Base-by-base conservation (phyloP, 2,329 filamentous ascomycete species). In the Penicillium occitanis region DNA sequence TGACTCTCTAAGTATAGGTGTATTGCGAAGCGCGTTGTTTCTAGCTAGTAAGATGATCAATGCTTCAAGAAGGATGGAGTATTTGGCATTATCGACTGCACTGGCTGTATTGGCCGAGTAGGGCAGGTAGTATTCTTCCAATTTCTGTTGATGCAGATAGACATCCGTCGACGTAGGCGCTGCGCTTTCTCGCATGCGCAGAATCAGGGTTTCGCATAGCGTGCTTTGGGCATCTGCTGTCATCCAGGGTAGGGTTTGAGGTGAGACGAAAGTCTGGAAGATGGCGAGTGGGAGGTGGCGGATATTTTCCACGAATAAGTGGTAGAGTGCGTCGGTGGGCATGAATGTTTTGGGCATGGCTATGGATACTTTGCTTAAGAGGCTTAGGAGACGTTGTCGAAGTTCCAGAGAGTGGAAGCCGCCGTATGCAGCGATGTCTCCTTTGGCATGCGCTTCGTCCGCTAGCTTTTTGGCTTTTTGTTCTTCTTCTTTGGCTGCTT, bases 1-100 rank as follows among this genome's bases (percentile, higher is more conserved):
- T 0, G 84, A 82, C 0, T 73, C 64, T 44, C 77, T 77, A 17
- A 89, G 69, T 5, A 69, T 69, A 0, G 72, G 71, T 3, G 71
- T 78, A 68, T 77, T 62, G 25, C 67, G 67, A 73, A 80, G 50
- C 70, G 74, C 70, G 1, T 75, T 73, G 37, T 73, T 72, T 14
- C 72, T 73, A 13, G 75, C 78, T 33, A 88, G 76, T 6, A 88
- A 78, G 55, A 88, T 83, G 35, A 91, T 72, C 60, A 92, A 76
- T 1, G 82, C 83, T 77, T 94, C 91, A 0, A 92, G 79, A 35
- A 91, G 76, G 10, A 93, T 77, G 1, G 89, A 88, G 44, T 93
- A 82, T 74, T 90, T 91, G 33, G 89, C 88, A 70, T 95, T 93
- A 68, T 92, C 90, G 22, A 86, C 84, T 0, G 85, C 76, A 6